These are phyloP conservation scores for Epichloe gansuensis DNA, from an alignment of 2,329 filamentous ascomycete species.

Conservation along the genomic window DNA sequence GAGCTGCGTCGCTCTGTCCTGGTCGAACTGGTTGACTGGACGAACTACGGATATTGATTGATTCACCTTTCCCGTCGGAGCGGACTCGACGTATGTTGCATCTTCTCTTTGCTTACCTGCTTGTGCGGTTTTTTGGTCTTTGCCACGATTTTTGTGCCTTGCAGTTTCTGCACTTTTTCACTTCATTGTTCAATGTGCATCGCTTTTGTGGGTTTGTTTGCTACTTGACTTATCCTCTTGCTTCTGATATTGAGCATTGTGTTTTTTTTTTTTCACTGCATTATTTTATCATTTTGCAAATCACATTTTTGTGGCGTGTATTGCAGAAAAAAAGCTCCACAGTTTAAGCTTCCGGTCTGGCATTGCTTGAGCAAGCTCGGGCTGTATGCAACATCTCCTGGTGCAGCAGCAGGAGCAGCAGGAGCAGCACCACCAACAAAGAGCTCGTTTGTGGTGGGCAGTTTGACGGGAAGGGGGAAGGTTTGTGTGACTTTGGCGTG, in stretches of 20 bases:
- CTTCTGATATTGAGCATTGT: too few relatives aligned
- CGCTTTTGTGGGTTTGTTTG: too few relatives aligned
- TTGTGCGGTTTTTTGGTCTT: not conserved
- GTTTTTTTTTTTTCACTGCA: not conserved
- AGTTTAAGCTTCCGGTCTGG: not conserved
- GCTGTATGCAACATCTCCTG: not conserved
- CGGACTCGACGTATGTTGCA: not conserved
- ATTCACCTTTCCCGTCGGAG: not conserved
- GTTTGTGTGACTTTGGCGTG: not conserved
- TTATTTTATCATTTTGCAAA: not conserved
- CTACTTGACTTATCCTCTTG: too few relatives aligned
- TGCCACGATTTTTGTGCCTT: not conserved
- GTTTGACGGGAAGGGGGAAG: too few relatives aligned
- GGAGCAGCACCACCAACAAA: too few relatives aligned
- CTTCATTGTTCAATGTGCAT: too few relatives aligned
- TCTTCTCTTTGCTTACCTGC: not conserved
- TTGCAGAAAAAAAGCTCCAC: not conserved
- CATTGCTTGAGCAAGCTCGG: not conserved
- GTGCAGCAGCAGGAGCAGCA: too few relatives aligned
- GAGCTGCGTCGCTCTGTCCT: too few relatives aligned
- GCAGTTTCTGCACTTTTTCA: not conserved
- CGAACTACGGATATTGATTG: too few relatives aligned
- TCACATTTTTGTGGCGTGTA: too few relatives aligned
- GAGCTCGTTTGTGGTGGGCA: too few relatives aligned
- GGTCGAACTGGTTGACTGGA: too few relatives aligned